Evolutionary conservation across 176 grass and related monocot species (phyloP), one percentile per base, ranked within the genome.

Genomic region (Aechmea fasciata): DNA sequence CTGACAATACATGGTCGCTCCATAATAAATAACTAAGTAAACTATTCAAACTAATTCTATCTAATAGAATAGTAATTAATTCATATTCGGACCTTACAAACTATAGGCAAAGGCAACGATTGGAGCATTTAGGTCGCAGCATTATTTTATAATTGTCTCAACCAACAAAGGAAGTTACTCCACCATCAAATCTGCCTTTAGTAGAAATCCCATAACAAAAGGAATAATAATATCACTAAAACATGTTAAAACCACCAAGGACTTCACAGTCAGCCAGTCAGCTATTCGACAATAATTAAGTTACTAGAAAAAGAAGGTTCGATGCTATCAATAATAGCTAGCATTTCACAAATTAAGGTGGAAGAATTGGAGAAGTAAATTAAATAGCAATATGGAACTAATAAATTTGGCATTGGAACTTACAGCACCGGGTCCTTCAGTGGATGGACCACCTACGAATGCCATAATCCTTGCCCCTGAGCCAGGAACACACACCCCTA

Each of bases 401-500:
- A 41, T 41, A 41, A 41, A 41, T 41, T 41, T 41, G 33, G 33
- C 33, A 3, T 41, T 7, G 20, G 23, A 69, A 89, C 92, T 91
- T 96, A 96, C 92, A 80, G 79, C 83, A 15, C 85, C 85, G 67
- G 79, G 76, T 68, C 88, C 92, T 47, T 85, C 85, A 49, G 92
- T 96, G 51, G 85, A 87, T 77, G 92, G 92, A 7, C 88, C 92
- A 74, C 88, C 85, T 22, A 91, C 72, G 82, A 96, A 96, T 20
- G 88, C 85, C 92, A 96, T 96, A 73, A 96, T 96, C 75, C 92
- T 91, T 80, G 83, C 92, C 82, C 88, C 92, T 78, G 88, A 91
- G 73, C 85, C 88, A 73, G 92, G 92, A 9, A 96, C 83, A 68
- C 92, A 96, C 72, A 96, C 76, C 47, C 91, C 91, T 47, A 96